Percentiles rank a stretch among this genome's conserved stretches.
phyloP scores from a whole-genome alignment of 2,329 filamentous ascomycete species.

The Penicillium sp. region DNA sequence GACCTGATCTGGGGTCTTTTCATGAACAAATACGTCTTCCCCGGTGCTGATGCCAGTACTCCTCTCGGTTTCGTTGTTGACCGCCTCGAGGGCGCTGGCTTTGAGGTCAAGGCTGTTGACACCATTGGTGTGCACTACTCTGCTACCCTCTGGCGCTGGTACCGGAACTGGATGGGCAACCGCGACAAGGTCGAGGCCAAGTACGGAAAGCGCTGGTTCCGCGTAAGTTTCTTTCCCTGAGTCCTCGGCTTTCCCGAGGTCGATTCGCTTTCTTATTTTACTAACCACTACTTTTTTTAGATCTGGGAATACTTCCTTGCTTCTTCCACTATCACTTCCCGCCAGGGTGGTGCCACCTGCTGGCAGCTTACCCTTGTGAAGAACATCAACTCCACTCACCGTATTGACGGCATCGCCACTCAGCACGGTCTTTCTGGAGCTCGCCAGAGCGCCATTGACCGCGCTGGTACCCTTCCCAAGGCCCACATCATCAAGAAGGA shows the following conservation, averaged over 20 bases:
- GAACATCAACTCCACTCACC: slow-evolving; percentile 85
- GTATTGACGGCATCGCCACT: slow-evolving; percentile 68
- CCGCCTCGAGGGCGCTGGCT: slow-evolving; percentile 80
- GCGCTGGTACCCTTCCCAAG: slow-evolving; percentile 37
- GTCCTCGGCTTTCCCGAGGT: neutral
- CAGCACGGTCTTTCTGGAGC: slow-evolving; percentile 71
- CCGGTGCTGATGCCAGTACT: slow-evolving; percentile 91
- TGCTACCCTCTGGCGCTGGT: slow-evolving; percentile 96
- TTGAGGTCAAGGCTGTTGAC: slow-evolving; percentile 88
- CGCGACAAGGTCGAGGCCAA: slow-evolving; percentile 88
- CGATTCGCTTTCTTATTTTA: neutral
- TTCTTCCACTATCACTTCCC: slow-evolving; percentile 77
- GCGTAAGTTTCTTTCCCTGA: slow-evolving; percentile 38
- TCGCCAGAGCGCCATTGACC: slow-evolving; percentile 49
- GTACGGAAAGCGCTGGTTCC: slow-evolving; percentile 94
- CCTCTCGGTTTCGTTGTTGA: slow-evolving; percentile 86
- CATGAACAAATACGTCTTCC: slow-evolving; percentile 99
- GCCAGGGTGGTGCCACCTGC: slow-evolving; percentile 81
- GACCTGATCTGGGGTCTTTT: slow-evolving; percentile 97
- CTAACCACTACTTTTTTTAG: neutral
- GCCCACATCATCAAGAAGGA: slow-evolving; percentile 37
- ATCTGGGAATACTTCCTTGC: slow-evolving; percentile 93
- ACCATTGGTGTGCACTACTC: slow-evolving; percentile 97
- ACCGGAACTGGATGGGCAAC: slow-evolving; percentile 97
- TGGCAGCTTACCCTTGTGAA: slow-evolving; percentile 85